Base-by-base conservation (phyloP, 257 asterid genomes). In the Solanum boliviense region DNA sequence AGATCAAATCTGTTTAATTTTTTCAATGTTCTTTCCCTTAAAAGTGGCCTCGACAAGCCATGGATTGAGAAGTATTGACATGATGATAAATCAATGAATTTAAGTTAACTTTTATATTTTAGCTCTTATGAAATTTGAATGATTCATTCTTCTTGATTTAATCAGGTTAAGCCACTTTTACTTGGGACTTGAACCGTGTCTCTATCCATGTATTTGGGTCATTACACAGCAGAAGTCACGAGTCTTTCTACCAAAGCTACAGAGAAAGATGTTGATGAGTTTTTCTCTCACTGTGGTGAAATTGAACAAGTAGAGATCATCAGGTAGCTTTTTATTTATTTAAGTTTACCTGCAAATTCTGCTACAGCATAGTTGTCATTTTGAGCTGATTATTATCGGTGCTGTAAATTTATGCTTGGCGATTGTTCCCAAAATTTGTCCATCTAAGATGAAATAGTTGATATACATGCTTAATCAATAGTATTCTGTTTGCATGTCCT, bases 231-330 rank as follows among this genome's bases (percentile, higher is more conserved):
- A 23, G 97, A 94, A 91, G 93, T 94, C 71, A 87, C 89, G 8
- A 94, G 94, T 41, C 94, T 94, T 86, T 91, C 95, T 74, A 91
- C 95, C 6, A 83, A 90, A 71, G 93, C 91, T 25, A 83, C 87
- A 0, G 89, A 93, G 92, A 90, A 89, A 87, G 95, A 91, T 65
- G 89, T 94, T 73, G 84, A 86, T 81, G 94, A 89, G 38, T 93
- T 94, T 91, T 94, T 94, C 92, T 89, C 89, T 74, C 90, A 89
- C 89, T 94, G 97, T 90, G 97, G 97, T 86, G 90, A 81, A 62
- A 91, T 94, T 73, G 88, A 35, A 72, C 88, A 89, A 89, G 62
- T 91, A 12, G 94, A 93, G 88, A 88, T 92, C 68, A 34, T 88
- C 84, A 91, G 95, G 97, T 92, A 89, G n/a, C 25, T 32, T 79